These are phyloP conservation scores for Ophiocordyceps australis DNA, from an alignment of 2,329 filamentous ascomycete species.

Conservation along the genomic window DNA sequence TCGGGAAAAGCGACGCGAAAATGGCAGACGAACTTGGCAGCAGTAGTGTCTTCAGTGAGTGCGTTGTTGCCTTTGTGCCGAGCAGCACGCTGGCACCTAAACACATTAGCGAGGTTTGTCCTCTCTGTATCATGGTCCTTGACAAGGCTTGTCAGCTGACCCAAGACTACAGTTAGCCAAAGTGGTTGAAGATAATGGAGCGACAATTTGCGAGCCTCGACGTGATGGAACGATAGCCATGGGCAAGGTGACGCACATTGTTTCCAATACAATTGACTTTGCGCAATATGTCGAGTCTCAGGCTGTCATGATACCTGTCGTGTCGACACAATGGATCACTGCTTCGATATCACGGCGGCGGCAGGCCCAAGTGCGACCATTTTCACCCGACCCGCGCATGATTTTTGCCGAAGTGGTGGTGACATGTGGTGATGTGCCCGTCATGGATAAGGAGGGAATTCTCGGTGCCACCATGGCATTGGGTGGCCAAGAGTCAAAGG, in stretches of 20 bases:
- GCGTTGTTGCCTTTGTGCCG: slow-evolving; percentile 25
- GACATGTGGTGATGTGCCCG: slow-evolving; percentile 68
- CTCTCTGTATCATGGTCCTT: background rate
- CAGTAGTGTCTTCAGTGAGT: slow-evolving; percentile 23
- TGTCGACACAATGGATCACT: slow-evolving; percentile 67
- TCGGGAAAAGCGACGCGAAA: slow-evolving; percentile 5
- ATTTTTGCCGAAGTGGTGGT: slow-evolving; percentile 78
- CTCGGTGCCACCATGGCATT: slow-evolving; percentile 76
- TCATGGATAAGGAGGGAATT: slow-evolving; percentile 80
- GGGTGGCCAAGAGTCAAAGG: slow-evolving; percentile 63
- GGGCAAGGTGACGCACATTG: slow-evolving; percentile 31
- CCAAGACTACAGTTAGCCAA: slow-evolving; percentile 17
- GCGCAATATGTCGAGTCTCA: slow-evolving; percentile 63
- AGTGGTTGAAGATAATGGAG: slow-evolving; percentile 29
- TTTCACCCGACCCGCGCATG: slow-evolving; percentile 76
- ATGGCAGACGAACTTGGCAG: slow-evolving; percentile 13
- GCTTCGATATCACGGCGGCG: slow-evolving; percentile 51
- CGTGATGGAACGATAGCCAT: slow-evolving; percentile 29
- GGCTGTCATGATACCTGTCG: slow-evolving; percentile 65
- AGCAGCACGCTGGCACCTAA: slow-evolving; percentile 20
- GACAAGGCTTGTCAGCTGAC: background rate
- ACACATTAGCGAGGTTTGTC: slow-evolving; percentile 19
- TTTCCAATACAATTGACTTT: slow-evolving; percentile 72
- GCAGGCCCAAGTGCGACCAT: slow-evolving; percentile 61
- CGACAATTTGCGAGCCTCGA: slow-evolving; percentile 24